Conservation (phyloP, 805 yeast species). For the Starmerella potacharoeniae region DNA sequence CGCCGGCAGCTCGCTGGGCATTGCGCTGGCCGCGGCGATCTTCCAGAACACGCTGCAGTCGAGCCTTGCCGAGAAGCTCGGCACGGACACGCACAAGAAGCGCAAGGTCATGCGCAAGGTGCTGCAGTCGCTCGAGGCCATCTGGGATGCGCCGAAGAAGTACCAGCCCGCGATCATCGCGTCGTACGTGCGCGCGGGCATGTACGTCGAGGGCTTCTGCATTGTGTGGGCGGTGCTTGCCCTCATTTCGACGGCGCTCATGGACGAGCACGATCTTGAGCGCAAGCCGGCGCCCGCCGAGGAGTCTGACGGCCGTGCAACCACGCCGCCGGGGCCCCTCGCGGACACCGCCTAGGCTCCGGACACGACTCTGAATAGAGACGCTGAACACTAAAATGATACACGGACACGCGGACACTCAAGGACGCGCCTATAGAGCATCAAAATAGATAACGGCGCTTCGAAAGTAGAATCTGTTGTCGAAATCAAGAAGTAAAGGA, state of each 20-base stretch:
- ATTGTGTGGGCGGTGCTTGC: conserved; percentile 35
- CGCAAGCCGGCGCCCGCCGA: background rate
- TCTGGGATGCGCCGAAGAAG: conserved; percentile 37
- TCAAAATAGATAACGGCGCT: no score
- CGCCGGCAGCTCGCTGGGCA: conserved; percentile 78
- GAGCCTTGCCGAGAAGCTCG: conserved; percentile 25
- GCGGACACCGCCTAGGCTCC: background rate
- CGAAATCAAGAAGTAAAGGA: no score
- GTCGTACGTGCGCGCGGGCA: conserved; percentile 41
- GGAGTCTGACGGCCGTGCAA: background rate
- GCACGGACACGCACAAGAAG: conserved; percentile 30
- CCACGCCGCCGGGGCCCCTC: conserved; percentile 18
- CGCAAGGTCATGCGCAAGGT: conserved; percentile 33
- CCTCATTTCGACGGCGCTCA: conserved; percentile 34
- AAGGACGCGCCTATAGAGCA: no score
- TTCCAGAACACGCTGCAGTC: conserved; percentile 41
- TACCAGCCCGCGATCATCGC: conserved; percentile 33
- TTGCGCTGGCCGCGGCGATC: conserved; percentile 54
- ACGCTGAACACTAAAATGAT: no score
- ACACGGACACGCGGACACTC: no score
- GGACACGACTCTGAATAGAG: no score
- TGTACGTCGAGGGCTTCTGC: conserved; percentile 40
- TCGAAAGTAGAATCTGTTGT: no score
- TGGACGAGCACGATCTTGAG: conserved; percentile 40
- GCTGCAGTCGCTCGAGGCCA: conserved; percentile 41